Conservation (phyloP, 2,329 filamentous ascomycete genomes). For the Rutstroemia sydowiana region DNA sequence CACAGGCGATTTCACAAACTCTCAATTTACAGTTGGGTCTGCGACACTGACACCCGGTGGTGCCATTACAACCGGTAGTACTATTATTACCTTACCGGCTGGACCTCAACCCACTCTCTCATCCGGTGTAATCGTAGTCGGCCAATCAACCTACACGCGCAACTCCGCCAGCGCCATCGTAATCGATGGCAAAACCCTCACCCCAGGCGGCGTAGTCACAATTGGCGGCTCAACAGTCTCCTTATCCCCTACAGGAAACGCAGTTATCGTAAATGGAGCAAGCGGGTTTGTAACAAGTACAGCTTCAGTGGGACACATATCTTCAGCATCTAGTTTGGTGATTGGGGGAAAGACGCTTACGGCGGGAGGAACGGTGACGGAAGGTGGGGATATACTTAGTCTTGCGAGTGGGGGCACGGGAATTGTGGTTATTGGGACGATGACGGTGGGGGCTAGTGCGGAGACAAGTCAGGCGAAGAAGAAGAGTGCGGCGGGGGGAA, state of each 20-base stretch:
- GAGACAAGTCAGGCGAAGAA: slow-evolving; percentile 14
- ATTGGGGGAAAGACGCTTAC: slow-evolving; percentile 24
- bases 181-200: slow-evolving; percentile 13
- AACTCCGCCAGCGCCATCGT: slow-evolving; percentile 10
- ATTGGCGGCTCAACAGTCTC: slow-evolving; percentile 11
- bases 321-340: slow-evolving; percentile 14
- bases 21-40: slow-evolving; percentile 9
- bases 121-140: background rate
- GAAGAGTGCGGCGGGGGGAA: slow-evolving; percentile 19
- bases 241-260: slow-evolving; percentile 8
- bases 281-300: slow-evolving; percentile 9
- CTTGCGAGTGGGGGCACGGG: slow-evolving; percentile 19
- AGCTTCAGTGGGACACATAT: background rate
- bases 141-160: slow-evolving; percentile 7
- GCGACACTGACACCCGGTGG: slow-evolving; percentile 14
- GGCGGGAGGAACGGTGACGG: slow-evolving; percentile 21
- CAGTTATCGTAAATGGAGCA: slow-evolving; percentile 12
- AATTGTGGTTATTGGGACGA: slow-evolving; percentile 22
- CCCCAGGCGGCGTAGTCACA: slow-evolving; percentile 8
- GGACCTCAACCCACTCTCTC: background rate
- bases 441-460: slow-evolving; percentile 17
- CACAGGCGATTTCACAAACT: slow-evolving; percentile 16
- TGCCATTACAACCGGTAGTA: slow-evolving; percentile 9
- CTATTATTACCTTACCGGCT: slow-evolving; percentile 1
- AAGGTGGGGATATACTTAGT: slow-evolving; percentile 25